These are phyloP conservation scores for Dichotomocladium elegans DNA, from an alignment of 371 early-diverging fungal species.

Conservation along the genomic window DNA sequence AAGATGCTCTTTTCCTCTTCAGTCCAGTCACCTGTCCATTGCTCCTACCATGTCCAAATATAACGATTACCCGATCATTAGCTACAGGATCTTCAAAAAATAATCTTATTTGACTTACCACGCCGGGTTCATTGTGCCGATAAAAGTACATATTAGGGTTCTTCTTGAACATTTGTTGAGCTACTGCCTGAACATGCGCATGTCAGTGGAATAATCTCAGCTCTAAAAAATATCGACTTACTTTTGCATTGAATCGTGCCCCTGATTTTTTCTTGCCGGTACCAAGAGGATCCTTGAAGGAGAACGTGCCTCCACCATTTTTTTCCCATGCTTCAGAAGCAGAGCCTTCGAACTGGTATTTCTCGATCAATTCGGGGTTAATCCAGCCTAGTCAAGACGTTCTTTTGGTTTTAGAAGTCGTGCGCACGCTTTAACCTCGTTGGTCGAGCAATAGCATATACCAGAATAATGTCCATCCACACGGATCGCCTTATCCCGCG, in stretches of 20 bases:
- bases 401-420: no score
- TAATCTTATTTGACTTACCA: conserved; percentile 24
- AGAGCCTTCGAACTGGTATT: conserved; percentile 53
- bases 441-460: no score
- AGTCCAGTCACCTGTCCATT: conserved; percentile 76
- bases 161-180: conserved; percentile 66
- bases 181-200: conserved; percentile 31
- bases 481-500: conserved; percentile 46
- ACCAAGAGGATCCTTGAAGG: conserved; percentile 60
- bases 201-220: not conserved
- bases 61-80: no score
- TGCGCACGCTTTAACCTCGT: no score
- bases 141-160: conserved; percentile 76
- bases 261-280: conserved; percentile 27
- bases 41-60: conserved; percentile 50
- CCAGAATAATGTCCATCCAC: conserved; percentile 57
- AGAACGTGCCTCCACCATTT: conserved; percentile 72
- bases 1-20: conserved; percentile 57
- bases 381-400: conserved; percentile 52
- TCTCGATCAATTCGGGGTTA: conserved; percentile 50
- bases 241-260: conserved; percentile 30
- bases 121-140: conserved; percentile 69
- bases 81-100: not conserved
- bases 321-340: conserved; percentile 71
- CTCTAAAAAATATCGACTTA: conserved; percentile 4